Evolutionary conservation across 352 stramenopile species (phyloP), one percentile per base, ranked within the genome.

Genomic region (Ophiocytium majus): DNA sequence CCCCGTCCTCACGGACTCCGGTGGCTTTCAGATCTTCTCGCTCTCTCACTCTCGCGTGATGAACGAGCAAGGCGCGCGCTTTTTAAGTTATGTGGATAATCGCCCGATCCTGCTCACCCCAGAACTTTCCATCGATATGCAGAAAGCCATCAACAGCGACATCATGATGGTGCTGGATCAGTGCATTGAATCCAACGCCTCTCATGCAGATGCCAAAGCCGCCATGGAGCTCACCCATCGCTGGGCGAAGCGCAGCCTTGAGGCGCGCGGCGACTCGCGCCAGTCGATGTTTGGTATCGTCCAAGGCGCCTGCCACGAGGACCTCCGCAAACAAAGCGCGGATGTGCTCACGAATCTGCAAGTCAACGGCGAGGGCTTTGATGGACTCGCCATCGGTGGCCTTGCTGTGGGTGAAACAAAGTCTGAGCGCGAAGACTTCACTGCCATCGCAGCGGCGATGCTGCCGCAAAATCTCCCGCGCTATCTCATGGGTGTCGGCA

Each of bases 91-190:
- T 71, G 94, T 94, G 71, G 94, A 97, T 85, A 93, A 93, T 63
- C 92, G 88, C 57, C 66, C 90, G 43, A 97, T 98, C 92, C 89
- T 98, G 36, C 90, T 99, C 33, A 96, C 94, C 32, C 96, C 96
- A 1, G 96, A 99, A 91, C 91, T 95, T 90, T 93, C 90, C 32
- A 96, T 98, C 84, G 87, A 91, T 82, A 93, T 96, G 86, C 95
- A 99, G 92, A 98, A 98, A 89, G 91, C 93, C 78, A 98, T 99
- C 89, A 95, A 95, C 79, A 92, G 94, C 0, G 96, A 99, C 89
- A 98, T 99, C 85, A 98, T 99, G 80, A 99, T 99, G 96, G 93
- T 94, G 71, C 89, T 99, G 37, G 96, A 99, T 90, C 95, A 99
- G 90, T 95, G 98, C 9, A 94, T 98, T 9, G 93, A 98, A 80